A percentile compares a stretch with the other conserved stretches of the same genome.
phyloP scores from a whole-genome alignment of 2,329 filamentous ascomycete genomes.

The Trichoderma atrobrunneum region DNA sequence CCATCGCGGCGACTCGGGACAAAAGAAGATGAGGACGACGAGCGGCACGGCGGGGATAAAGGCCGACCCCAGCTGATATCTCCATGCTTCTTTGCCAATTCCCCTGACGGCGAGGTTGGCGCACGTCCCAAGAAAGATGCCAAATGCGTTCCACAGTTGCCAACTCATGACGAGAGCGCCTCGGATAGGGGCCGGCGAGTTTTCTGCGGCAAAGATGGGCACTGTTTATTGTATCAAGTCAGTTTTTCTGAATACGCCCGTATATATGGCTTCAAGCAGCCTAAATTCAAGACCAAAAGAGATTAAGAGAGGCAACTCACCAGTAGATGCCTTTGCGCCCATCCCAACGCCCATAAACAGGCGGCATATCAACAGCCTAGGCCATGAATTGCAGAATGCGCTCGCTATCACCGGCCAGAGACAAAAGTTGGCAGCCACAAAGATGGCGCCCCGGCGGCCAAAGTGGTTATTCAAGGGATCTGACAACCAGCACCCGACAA shows the following conservation, averaged over 20 bases:
- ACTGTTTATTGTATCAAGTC: conserved; percentile 39
- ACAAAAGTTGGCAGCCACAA: conserved; percentile 71
- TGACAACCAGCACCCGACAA: conserved; percentile 62
- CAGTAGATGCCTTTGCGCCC: conserved; percentile 67
- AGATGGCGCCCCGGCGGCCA: conserved; percentile 57
- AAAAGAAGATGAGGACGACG: conserved; percentile 59
- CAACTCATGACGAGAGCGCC: conserved; percentile 81
- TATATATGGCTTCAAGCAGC: background rate
- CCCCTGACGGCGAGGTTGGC: conserved; percentile 52
- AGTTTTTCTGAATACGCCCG: background rate
- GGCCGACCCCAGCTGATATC: conserved; percentile 62
- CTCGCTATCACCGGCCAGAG: conserved; percentile 68
- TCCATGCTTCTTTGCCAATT: conserved; percentile 48
- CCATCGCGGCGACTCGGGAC: conserved; percentile 65
- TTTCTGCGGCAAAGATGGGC: conserved; percentile 75
- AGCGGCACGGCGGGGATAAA: conserved; percentile 60
- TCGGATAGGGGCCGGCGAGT: conserved; percentile 64
- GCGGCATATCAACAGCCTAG: conserved; percentile 66
- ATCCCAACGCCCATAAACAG: conserved; percentile 75
- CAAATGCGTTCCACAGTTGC: conserved; percentile 66
- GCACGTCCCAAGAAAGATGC: conserved; percentile 60
- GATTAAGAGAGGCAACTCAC: conserved; percentile 28
- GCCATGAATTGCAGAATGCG: conserved; percentile 69
- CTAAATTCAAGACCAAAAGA: background rate
- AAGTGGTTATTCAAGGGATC: conserved; percentile 55